Base-by-base conservation (phyloP, 2,329 filamentous ascomycete species). In the Trichoderma polysporum region DNA sequence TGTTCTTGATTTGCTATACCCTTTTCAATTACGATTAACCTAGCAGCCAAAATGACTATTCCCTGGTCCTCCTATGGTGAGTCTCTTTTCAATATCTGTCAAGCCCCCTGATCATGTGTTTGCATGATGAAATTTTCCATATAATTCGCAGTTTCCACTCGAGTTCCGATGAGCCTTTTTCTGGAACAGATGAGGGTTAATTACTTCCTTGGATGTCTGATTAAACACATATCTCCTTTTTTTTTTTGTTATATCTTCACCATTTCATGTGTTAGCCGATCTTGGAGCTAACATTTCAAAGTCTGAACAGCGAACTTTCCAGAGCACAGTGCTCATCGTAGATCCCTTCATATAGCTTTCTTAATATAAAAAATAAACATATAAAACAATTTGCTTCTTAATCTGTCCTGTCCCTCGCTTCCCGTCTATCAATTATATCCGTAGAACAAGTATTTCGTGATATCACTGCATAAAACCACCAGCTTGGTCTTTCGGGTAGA, bases 131-230 rank as follows among this genome's bases (percentile, higher is more conserved):
- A 91, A 89, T 79, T 85, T 85, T 84, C 88, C 86, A 79, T 84
- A 27, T 86, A 84, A 91, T 92, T 93, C 90, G 90, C 90, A 93
- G 90, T 93, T 93, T 93, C 88, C 90, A 91, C 90, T 91, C 84
- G 88, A 91, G 88, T 85, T 85, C 84, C 84, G 80, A 78, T 71
- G 78, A 87, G 90, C 88, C 88, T 88, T 87, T 84, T 82, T 81
- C 79, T 81, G 85, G 84, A 86, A 85, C 82, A 89, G 76, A 89
- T 91, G 89, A 91, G 85, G 84, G 88, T 78, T 77, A 78, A 81
- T n/a, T 77, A 76, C 88, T 90, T 91, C 88, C 88, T 91, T 91
- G 88, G 89, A 91, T 91, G 89, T 90, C 88, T 90, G 86, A 90
- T 81, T 70, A 73, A 73, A 76, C 71, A 75, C 70, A 39, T 47